Evolutionary conservation across 371 early-diverging fungal genomes (phyloP), one percentile per base, ranked within the genome.

Genomic region (Mucor racemosus): DNA sequence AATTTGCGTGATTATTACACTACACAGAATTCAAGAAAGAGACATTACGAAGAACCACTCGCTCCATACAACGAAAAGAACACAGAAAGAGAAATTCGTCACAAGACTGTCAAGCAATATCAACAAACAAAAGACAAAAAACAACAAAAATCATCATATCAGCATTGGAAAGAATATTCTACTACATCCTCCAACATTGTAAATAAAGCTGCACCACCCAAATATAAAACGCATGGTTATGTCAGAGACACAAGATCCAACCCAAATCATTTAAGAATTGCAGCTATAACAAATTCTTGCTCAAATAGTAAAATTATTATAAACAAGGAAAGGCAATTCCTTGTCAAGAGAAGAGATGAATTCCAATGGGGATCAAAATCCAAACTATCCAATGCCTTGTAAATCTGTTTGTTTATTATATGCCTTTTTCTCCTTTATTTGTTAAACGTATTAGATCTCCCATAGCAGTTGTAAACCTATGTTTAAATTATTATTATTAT

Each of bases 211-310:
- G 65, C 65, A 39, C 68, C 68, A 31, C 39, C 50, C 53, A 50
- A 44, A 50, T 50, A 40, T 14, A 58, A 64, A 38, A 67, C 68
- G 31, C 68, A 67, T 55, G 61, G 55, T 60, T 64, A 72, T 72
- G 26, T 68, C 54, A 68, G 72, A 55, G 68, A 65, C 15, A 68
- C 48, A 34, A 40, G 72, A 65, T 19, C 65, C 26, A 68, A 72
- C 26, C 41, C 68, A 31, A 62, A 72, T 55, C 60, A 65, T 38
- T 40, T 68, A 10, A 57, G 67, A 9, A 44, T 64, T 10, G 15
- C 58, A 7, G 72, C 72, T 9, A 60, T 64, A 8, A 58, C 50
- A 3, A 72, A 68, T 44, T 61, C 61, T 3, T 41, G 34, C 44
- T 58, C 40, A 7, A 58, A 19, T 34, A 53, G 53, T 14, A 41